Base-by-base conservation (phyloP, 2,329 filamentous ascomycete genomes). In the Aspergillus udagawae region DNA sequence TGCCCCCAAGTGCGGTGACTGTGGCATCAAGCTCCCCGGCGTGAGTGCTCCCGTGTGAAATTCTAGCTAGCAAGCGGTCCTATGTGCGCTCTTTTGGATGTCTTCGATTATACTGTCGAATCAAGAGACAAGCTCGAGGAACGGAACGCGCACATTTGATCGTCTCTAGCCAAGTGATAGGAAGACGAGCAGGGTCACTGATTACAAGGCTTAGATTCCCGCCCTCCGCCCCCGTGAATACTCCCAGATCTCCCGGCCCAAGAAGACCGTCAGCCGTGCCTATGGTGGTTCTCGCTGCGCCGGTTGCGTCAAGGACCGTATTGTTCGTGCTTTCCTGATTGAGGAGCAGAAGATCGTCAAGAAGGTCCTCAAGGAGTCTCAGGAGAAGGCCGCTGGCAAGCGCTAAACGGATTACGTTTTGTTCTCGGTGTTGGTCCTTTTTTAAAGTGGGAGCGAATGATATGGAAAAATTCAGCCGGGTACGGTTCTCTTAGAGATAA, bases 291-390 rank as follows among this genome's bases (percentile, higher is more conserved):
- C 92, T 74, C 91, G 94, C 86, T 99, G 94, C 85, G 92, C 90
- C 77, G 94, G 91, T 86, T 99, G 94, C 81, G 94, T 99, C 71
- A 92, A 93, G 81, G 94, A 99, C 85, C 90, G 94, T 73, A 91
- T 99, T 71, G 91, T 97, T 71, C 91, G 94, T 72, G 94, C 94
- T 66, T 99, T 99, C 89, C 83, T 99, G 79, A 97, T 99, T 69
- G 95, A 99, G 86, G 94, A 99, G 88, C 94, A 99, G 86, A 99
- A 99, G 91, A 97, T 99, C 74, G 94, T 99, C 82, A 99, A 99
- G 92, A 99, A 99, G 91, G 94, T 99, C 74, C 87, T 97, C 79
- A 97, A 97, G 90, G 93, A 97, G 86, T 86, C 85, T 65, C 91
- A 96, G 83, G 89, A 91, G 84, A 89, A 77, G 73, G 71, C 73